Base-by-base conservation (phyloP, 768 basidiomycete genomes). In the Coprinellus micaceus region DNA sequence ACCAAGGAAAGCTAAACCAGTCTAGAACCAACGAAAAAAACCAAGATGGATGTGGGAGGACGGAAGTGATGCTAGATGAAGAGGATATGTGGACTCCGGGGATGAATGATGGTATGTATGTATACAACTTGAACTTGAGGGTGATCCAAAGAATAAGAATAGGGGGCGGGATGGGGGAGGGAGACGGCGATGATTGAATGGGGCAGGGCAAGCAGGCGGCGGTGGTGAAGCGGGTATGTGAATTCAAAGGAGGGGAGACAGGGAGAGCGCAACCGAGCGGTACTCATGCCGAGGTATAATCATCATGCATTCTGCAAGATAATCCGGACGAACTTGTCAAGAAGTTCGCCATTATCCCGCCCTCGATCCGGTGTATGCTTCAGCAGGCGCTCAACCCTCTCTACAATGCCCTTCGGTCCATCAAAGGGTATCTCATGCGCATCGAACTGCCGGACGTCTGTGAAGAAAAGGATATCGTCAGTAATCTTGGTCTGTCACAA, bases 391-490 rank as follows among this genome's bases (percentile, higher is more conserved):
- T 84, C 82, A 5, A 89, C 84, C 41, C 80, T 82, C 25, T 76
- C 65, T n/a, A 89, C 74, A 40, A 91, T 82, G 21, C 89, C 89
- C 29, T 73, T 76, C 11, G 87, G 82, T 15, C 89, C 89, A 56
- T 91, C 86, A 49, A 91, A 83, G 2, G 87, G 84, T 46, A 91
- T 90, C 41, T 82, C 75, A 58, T 86, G 81, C 19, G 84, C 84
- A 66, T 91, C 89, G 63, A 86, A 91, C 58, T 82, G 82, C 65
- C 83, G 83, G 15, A 90, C 85, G 70, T 88, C 88, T 90, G 59
- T 6, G 44, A 56, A 49, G 44, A 17, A 40, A 28, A 24, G 29
- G 60, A 54, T 29, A 19, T 19, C 17, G 33, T 36, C 39, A 30
- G 21, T 22, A 40, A 30, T 50, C 46, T 21, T n/a, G n/a, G n/a